Conservation (phyloP, 805 yeast species). For the Starmerella etchellsii region DNA sequence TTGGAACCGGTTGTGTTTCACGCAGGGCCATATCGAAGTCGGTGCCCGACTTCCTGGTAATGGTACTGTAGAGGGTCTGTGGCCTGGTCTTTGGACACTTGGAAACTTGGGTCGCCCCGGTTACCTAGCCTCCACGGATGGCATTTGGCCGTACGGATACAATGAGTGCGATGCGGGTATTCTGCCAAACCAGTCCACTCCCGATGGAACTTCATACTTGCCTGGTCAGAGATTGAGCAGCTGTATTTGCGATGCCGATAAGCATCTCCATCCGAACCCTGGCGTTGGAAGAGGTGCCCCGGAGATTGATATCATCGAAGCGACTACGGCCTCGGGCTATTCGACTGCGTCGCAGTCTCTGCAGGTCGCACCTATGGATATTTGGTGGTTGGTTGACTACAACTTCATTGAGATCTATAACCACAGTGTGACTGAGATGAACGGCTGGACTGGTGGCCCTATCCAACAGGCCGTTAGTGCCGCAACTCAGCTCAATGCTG, state of each 20-base stretch:
- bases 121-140: conserved; percentile 72
- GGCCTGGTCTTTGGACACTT: conserved; percentile 97
- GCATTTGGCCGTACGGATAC: conserved; percentile 91
- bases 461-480: conserved; percentile 87
- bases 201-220: conserved; percentile 76
- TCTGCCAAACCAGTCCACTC: conserved; percentile 81
- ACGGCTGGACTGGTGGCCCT: conserved; percentile 85
- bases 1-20: conserved; percentile 85
- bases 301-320: conserved; percentile 87
- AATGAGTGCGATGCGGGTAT: conserved; percentile 86
- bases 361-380: conserved; percentile 87
- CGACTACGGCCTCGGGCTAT: conserved; percentile 35
- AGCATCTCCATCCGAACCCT: conserved; percentile 74
- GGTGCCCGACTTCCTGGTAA: conserved; percentile 68
- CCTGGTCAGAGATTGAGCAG: conserved; percentile 69
- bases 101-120: conserved; percentile 93
- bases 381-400: conserved; percentile 90
- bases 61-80: conserved; percentile 67
- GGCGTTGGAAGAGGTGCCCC: conserved; percentile 93
- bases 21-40: conserved; percentile 69
- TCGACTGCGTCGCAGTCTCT: conserved; percentile 76
- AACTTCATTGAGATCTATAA: conserved; percentile 64
- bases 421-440: conserved; percentile 58
- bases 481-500: conserved; percentile 58
- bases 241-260: conserved; percentile 56